phyloP scores from a whole-genome alignment of 2,329 filamentous ascomycete genomes.

The Conoideocrella luteorostrata region DNA sequence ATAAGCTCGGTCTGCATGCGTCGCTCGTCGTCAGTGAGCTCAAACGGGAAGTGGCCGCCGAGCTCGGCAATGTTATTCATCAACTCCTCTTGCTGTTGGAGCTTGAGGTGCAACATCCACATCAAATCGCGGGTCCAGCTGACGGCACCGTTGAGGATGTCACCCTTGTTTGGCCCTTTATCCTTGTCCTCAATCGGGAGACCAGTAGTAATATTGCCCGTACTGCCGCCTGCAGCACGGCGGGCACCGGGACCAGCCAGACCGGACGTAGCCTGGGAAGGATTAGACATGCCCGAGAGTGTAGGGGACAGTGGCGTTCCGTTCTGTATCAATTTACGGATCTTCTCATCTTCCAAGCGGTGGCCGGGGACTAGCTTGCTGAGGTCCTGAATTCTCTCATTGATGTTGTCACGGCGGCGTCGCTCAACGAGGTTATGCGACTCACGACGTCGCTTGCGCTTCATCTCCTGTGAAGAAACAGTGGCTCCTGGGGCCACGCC shows the following conservation, averaged over 20 bases:
- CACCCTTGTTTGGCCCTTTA: conserved; percentile 97
- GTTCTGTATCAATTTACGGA: conserved; percentile 89
- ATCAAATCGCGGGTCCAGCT: conserved; percentile 97
- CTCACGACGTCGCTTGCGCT: conserved; percentile 82
- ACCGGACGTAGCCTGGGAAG: conserved; percentile 76
- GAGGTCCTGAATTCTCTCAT: conserved; percentile 94
- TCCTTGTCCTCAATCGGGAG: conserved; percentile 95
- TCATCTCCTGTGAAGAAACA: conserved; percentile 83
- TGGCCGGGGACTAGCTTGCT: conserved; percentile 89
- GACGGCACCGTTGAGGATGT: conserved; percentile 94
- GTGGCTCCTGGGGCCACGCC: conserved; percentile 41
- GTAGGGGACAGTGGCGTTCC: conserved; percentile 85
- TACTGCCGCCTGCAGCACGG: conserved; percentile 62
- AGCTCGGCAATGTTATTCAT: conserved; percentile 66
- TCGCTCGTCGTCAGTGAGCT: conserved; percentile 83
- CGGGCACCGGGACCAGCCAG: conserved; percentile 79
- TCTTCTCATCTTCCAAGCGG: conserved; percentile 92
- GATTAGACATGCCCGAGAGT: conserved; percentile 60
- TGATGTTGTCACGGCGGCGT: conserved; percentile 93
- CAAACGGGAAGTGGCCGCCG: conserved; percentile 71
- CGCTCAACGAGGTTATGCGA: conserved; percentile 97
- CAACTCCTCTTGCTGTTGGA: conserved; percentile 84
- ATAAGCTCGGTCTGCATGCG: conserved; percentile 92
- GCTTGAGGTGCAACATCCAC: conserved; percentile 89
- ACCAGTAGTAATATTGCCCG: conserved; percentile 84